Evolutionary conservation across 169 alveolate species (phyloP).

Genomic region (Eimeria tenella): DNA sequence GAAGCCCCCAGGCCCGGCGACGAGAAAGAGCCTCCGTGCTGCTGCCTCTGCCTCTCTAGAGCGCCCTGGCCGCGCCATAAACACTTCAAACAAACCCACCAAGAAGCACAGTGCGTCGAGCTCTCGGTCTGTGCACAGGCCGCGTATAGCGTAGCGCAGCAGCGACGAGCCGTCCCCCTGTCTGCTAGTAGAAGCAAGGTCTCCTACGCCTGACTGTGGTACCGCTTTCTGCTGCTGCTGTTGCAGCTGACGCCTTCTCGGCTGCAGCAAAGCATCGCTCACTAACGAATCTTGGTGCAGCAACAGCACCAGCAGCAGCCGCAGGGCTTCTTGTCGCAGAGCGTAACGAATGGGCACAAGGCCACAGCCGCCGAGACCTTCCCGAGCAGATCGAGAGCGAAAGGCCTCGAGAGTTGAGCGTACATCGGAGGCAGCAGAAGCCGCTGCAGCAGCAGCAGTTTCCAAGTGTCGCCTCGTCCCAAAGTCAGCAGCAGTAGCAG

Average conservation of each 20-base stretch:
- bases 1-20: conserved; percentile 25
- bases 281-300: conserved; percentile 32
- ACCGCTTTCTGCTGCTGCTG: not conserved
- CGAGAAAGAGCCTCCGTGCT: conserved; percentile 13
- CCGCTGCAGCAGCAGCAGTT: conserved; percentile 29
- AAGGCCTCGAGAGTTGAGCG: not conserved
- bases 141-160: conserved; percentile 31
- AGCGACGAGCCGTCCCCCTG: conserved; percentile 21
- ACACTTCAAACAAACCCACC: conserved; percentile 43
- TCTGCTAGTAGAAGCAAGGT: not conserved
- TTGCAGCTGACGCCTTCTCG: conserved; percentile 1
- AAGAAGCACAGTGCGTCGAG: conserved; percentile 52
- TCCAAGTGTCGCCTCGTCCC: not conserved
- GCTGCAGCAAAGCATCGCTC: conserved; percentile 46
- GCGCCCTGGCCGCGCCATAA: not conserved
- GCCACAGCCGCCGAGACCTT: conserved; percentile 45
- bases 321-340: conserved; percentile 7
- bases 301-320: conserved; percentile 66
- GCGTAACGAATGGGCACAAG: conserved; percentile 51
- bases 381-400: not conserved
- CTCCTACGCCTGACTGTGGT: no score
- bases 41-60: not conserved
- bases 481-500: not conserved
- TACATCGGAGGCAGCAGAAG: not conserved
- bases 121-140: conserved; percentile 34